phyloP scores from a whole-genome alignment of 2,329 filamentous ascomycete species.

The Pezicula radicicola region DNA sequence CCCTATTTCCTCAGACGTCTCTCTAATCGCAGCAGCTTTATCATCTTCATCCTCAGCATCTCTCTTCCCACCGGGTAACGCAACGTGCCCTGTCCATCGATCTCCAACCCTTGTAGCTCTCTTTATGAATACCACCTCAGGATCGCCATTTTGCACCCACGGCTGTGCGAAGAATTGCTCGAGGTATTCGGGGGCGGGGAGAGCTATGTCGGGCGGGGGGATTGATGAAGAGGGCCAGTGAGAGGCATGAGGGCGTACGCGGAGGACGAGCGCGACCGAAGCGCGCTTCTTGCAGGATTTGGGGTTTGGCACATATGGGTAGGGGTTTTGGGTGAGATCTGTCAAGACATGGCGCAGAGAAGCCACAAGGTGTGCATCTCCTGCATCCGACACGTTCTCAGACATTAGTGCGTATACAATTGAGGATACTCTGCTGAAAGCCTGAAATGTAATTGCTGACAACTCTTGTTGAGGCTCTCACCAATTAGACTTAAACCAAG shows the following conservation, averaged over 20 bases:
- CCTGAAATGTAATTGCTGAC: too few species aligned
- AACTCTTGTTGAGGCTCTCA: too few species aligned
- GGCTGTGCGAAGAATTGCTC: conserved; percentile 58
- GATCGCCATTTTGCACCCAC: conserved; percentile 64
- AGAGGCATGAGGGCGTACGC: conserved; percentile 54
- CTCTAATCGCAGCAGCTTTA: conserved; percentile 57
- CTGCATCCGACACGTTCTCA: too few species aligned
- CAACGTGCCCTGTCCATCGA: conserved; percentile 68
- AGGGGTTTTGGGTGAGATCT: conserved; percentile 40
- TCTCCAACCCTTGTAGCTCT: conserved; percentile 62
- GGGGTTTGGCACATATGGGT: conserved; percentile 45
- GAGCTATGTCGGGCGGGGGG: conserved; percentile 19
- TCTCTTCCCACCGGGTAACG: conserved; percentile 64
- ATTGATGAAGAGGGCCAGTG: conserved; percentile 46
- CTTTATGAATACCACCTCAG: conserved; percentile 71
- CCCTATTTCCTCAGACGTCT: conserved; percentile 66
- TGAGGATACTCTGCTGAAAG: too few species aligned
- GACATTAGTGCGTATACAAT: too few species aligned
- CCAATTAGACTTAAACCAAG: too few species aligned
- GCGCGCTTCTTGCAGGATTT: conserved; percentile 41
- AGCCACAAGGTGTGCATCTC: conserved; percentile 27
- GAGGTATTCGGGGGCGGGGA: conserved; percentile 36
- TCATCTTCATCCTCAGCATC: conserved; percentile 64
- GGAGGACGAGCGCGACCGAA: conserved; percentile 63
- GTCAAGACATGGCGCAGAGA: conserved; percentile 19